Conservation (phyloP, 2,329 filamentous ascomycete genomes). For the Aspergillus ochraceus region DNA sequence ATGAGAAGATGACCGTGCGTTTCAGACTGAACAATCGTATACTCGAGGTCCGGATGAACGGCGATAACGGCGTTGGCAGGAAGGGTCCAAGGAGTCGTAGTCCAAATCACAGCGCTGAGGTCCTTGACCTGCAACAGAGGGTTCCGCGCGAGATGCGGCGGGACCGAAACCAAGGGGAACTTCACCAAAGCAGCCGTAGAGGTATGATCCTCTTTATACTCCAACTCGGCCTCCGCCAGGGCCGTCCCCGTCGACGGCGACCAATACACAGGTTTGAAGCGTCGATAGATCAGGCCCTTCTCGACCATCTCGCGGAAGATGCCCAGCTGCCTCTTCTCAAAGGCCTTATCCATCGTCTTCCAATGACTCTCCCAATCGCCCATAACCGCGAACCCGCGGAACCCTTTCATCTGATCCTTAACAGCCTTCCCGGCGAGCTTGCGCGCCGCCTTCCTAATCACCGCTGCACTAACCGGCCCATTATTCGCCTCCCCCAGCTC, state of each 20-base stretch:
- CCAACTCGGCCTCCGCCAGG: constrained; percentile 64
- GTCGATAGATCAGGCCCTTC: constrained; percentile 61
- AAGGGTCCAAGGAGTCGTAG: constrained; percentile 95
- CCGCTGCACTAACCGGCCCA: constrained; percentile 41
- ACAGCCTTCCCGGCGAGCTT: constrained; percentile 57
- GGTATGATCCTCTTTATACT: constrained; percentile 63
- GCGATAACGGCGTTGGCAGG: constrained; percentile 91
- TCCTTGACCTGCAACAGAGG: constrained; percentile 46
- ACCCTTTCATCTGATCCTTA: constrained; percentile 59
- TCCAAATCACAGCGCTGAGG: constrained; percentile 90
- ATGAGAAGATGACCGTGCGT: constrained; percentile 65
- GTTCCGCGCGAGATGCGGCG: constrained; percentile 45
- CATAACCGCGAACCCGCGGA: constrained; percentile 63
- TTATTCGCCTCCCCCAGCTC: constrained; percentile 26
- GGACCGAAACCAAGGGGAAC: constrained; percentile 64
- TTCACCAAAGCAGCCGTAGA: constrained; percentile 67
- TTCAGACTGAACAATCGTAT: constrained; percentile 63
- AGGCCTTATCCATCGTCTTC: constrained; percentile 62
- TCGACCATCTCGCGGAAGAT: constrained; percentile 64
- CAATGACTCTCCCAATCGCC: constrained; percentile 64
- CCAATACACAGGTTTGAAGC: constrained; percentile 66
- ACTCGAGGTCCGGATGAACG: constrained; percentile 71
- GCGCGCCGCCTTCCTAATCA: constrained; percentile 56
- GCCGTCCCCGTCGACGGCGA: constrained; percentile 65
- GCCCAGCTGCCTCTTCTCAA: constrained; percentile 60